A percentile compares a stretch with the other conserved stretches of the same genome.
phyloP scores from a whole-genome alignment of 2,329 filamentous ascomycete genomes.

The Colletotrichum tabaci region DNA sequence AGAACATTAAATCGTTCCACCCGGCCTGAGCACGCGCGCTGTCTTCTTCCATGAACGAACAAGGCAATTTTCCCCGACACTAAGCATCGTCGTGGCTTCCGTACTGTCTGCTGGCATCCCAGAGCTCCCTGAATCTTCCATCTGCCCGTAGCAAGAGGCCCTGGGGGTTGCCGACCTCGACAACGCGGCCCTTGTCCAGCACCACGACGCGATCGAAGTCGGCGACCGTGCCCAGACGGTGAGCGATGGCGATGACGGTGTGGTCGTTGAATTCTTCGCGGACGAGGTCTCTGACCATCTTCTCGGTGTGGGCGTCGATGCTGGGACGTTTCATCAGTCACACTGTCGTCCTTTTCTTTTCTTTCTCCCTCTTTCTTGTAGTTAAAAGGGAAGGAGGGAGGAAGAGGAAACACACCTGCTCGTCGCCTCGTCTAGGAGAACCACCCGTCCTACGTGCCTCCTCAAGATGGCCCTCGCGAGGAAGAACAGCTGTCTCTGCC shows the following conservation, averaged over 20 bases:
- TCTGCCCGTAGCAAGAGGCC: constrained; percentile 24
- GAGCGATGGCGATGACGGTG: constrained; percentile 66
- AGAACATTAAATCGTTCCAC: too few species aligned
- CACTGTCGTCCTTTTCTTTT: neutral
- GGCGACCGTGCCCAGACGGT: constrained; percentile 60
- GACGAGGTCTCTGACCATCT: constrained; percentile 51
- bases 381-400: too few species aligned
- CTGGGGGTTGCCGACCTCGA: constrained; percentile 35
- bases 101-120: constrained; percentile 26
- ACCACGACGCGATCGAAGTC: constrained; percentile 48
- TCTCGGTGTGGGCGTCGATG: constrained; percentile 53
- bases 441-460: constrained; percentile 53
- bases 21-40: neutral
- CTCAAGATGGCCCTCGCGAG: constrained; percentile 51
- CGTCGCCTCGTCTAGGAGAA: constrained; percentile 61
- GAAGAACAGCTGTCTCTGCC: constrained; percentile 52
- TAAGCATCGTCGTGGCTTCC: constrained; percentile 3
- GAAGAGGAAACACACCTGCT: constrained; percentile 45
- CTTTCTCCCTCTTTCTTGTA: too few species aligned
- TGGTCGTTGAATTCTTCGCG: constrained; percentile 54
- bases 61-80: neutral
- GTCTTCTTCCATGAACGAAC: too few species aligned
- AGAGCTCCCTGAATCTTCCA: constrained; percentile 33
- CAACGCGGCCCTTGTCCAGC: constrained; percentile 40
- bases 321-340: constrained; percentile 40